Evolutionary conservation across 805 yeast genomes (phyloP), one percentile per base, ranked within the genome.

Genomic region (Lipomyces mesembrius): DNA sequence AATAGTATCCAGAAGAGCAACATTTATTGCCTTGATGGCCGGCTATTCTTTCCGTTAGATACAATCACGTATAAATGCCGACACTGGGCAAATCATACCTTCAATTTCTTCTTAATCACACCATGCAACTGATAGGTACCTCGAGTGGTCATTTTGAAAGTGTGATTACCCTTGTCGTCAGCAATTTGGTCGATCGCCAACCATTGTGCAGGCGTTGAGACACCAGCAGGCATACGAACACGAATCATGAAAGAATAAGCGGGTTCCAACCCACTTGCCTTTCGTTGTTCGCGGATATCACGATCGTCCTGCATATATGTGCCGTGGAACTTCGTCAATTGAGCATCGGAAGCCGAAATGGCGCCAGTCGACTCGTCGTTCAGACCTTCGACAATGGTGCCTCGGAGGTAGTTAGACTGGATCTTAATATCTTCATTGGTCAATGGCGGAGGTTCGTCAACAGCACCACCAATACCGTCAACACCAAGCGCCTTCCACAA

Each of bases 291-390:
- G 78, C 98, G 86, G 67, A 94, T 83, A 79, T 94, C 98, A 82
- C 98, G 91, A 78, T 94, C 98, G 79, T 94, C 98, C 82, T 94
- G 98, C 97, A 94, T 92, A 79, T 94, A 94, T 73, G 92, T 92
- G 80, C 98, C 98, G 79, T 94, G 98, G 86, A 94, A 94, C 80
- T 94, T 94, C 72, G 98, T 92, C 78, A 94, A 80, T 80, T 93
- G 98, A 80, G 92, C 96, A 79, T 92, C 98, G 65, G 86, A 85
- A 14, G 97, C 95, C 71, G 89, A 85, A 72, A 94, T 90, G 17
- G 97, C 93, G 71, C 98, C 97, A 9, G 98, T 94, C 3, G 92
- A 83, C 65, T 84, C 83, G 77, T 94, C 98, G 64, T 78, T 75
- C 67, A 94, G 84, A 49, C 94, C 97, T 78, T 90, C 96, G 46